Evolutionary conservation across 1,284 basidiomycete genomes (phyloP), one percentile per base, ranked within the genome.

Genomic region (Puccinia triticina): DNA sequence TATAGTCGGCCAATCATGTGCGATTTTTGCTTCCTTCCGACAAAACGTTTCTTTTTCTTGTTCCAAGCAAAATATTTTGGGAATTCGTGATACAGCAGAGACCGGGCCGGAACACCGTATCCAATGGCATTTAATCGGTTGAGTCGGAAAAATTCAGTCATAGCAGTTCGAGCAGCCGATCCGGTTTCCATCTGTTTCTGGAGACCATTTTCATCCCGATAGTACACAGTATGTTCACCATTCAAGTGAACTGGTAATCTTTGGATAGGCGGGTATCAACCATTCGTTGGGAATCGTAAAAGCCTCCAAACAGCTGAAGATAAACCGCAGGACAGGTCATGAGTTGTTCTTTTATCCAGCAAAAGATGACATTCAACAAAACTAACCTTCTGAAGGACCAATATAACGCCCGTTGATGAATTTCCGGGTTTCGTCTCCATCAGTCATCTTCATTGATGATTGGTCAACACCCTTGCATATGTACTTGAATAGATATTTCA

Each of bases 231-330:
- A 21, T 74, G 72, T 32, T 12, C n/a, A 48, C 26, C 72, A 29
- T 74, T 2, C 1, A 74, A 46, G n/a, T 73, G 71, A n/a, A 73
- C n/a, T 43, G 43, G 18, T 48, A 73, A 46, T 14, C 71, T 37
- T 18, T 73, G 71, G 34, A 73, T 46, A n/a, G 71, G 16, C 1
- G 71, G 71, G 26, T 18, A 0, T 7, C 37, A 10, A 0, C 26
- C 73, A 23, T 29, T 50, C n/a, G 53, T 55, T 16, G 46, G 14
- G 16, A 29, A 75, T 55, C 46, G n/a, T 2, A 75, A 57, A 7
- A 75, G 29, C 16, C 32, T 32, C 18, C 21, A 75, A 34, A 29
- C 53, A 37, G 73, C 73, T 75, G 89, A 87, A 46, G 43, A n/a
- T n/a, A n/a, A n/a, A n/a, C n/a, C n/a, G n/a, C n/a, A n/a, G n/a